Evolutionary conservation across 176 grass and related monocot species (phyloP).

Genomic region (Oryza meridionalis): DNA sequence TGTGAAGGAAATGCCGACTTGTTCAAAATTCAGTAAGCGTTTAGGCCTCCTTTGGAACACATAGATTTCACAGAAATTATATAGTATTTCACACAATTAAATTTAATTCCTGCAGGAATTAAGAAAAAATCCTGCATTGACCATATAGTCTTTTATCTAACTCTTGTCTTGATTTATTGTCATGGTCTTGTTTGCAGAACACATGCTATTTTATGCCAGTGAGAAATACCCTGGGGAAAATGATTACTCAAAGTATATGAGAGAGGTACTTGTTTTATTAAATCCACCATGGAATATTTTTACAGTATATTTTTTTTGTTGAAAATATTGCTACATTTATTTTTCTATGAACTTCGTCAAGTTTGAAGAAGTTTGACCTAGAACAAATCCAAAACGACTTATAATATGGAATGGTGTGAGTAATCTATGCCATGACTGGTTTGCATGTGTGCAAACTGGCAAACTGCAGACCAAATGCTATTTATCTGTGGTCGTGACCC

Average conservation of each 20-base stretch:
- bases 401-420: too few species aligned
- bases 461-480: background rate
- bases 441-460: too few species aligned
- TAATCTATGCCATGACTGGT: background rate
- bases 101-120: too few species aligned
- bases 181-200: conserved; percentile 66
- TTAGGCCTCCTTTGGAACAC: background rate
- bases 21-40: background rate
- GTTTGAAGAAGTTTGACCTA: too few species aligned
- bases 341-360: too few species aligned
- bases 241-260: conserved; percentile 86
- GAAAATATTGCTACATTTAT: too few species aligned
- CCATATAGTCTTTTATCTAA: background rate
- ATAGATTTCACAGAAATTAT: background rate
- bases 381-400: too few species aligned
- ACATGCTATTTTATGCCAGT: conserved; percentile 99
- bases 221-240: conserved; percentile 97
- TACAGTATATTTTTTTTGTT: background rate
- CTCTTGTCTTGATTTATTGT: conserved; percentile 23
- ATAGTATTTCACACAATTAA: too few species aligned
- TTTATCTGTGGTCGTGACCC: background rate
- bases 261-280: conserved; percentile 65
- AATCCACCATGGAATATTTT: background rate
- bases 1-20: too few species aligned
- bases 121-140: too few species aligned